A percentile compares a stretch with the other conserved stretches of the same genome.
These are phyloP conservation scores for Aspergillus conjunctus DNA, from an alignment of 495 filamentous ascomycete species.

Conservation along the genomic window DNA sequence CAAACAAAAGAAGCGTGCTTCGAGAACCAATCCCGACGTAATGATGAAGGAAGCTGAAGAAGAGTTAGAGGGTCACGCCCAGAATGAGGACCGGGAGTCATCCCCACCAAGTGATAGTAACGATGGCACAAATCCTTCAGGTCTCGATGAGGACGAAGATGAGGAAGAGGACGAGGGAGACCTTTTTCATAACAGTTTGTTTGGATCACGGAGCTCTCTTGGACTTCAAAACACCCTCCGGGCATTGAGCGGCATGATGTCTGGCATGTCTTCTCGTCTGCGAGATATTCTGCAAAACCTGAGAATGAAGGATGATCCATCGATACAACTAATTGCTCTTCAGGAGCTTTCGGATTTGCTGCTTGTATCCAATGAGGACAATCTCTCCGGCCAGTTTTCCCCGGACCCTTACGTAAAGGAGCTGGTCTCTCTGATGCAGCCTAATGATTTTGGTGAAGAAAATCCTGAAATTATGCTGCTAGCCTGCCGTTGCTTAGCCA, in stretches of 20 bases:
- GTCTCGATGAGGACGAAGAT: conserved; percentile 66
- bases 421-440: conserved; percentile 88
- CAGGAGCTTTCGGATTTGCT: conserved; percentile 93
- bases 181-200: conserved; percentile 71
- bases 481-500: conserved; percentile 93
- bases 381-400: conserved; percentile 91
- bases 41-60: conserved; percentile 54
- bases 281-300: conserved; percentile 84
- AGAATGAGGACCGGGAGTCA: conserved; percentile 39
- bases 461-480: conserved; percentile 98
- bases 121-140: conserved; percentile 53
- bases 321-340: conserved; percentile 86
- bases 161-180: conserved; percentile 78
- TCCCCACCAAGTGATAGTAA: conserved; percentile 62
- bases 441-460: conserved; percentile 81
- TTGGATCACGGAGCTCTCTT: conserved; percentile 66
- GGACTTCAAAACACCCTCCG: conserved; percentile 81
- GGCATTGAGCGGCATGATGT: conserved; percentile 87
- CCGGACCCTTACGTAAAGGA: conserved; percentile 96
- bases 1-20: conserved; percentile 58
- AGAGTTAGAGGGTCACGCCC: conserved; percentile 42
- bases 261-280: conserved; percentile 75
- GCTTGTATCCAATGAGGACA: conserved; percentile 94
- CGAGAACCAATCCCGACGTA: conserved; percentile 55
- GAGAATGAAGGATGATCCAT: conserved; percentile 83